Base-by-base conservation (phyloP, 768 basidiomycete species). In the Tricholoma matsutake region DNA sequence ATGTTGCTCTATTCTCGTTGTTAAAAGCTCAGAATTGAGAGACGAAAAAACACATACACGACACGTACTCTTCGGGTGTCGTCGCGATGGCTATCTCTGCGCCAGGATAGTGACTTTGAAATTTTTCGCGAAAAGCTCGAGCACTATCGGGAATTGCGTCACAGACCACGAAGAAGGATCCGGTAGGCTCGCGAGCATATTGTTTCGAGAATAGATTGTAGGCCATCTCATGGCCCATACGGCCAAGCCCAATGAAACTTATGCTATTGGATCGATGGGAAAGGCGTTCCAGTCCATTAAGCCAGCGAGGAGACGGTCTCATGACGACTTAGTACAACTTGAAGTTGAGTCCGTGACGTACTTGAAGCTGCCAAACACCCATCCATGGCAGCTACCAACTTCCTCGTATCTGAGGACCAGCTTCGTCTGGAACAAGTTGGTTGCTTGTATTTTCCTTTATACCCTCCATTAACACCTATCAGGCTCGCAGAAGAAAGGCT, bases 201-300 rank as follows among this genome's bases (percentile, higher is more conserved):
- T 82, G 82, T 72, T 91, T 92, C 0, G 87, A 86, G 77, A 94
- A 92, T 54, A 94, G 82, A 73, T 95, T 95, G 72, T 79, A 82
- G 13, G 83, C 83, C 94, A 95, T 95, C 72, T 92, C 88, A 47
- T 84, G 85, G 43, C 93, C 93, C 93, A 96, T 95, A 47, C 87
- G 82, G 41, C 93, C 93, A 11, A 96, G 83, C 8, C 94, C 93
- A 56, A 96, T 88, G 76, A 96, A 94, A 57, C 85, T 86, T 34
- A 86, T 84, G 70, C 80, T 84, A 57, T 77, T 83, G 20, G 74
- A 68, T 37, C 85, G 82, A 39, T 69, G 54, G 5, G 70, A 64
- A 10, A 70, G 66, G 39, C 73, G 73, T 29, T 77, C 71, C 14
- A 81, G 61, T 3, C 68, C 69, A 59, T 79, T 78, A 52, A 86